Conservation (phyloP, 306 rosid genomes). For the Sechiopsis laciniata region DNA sequence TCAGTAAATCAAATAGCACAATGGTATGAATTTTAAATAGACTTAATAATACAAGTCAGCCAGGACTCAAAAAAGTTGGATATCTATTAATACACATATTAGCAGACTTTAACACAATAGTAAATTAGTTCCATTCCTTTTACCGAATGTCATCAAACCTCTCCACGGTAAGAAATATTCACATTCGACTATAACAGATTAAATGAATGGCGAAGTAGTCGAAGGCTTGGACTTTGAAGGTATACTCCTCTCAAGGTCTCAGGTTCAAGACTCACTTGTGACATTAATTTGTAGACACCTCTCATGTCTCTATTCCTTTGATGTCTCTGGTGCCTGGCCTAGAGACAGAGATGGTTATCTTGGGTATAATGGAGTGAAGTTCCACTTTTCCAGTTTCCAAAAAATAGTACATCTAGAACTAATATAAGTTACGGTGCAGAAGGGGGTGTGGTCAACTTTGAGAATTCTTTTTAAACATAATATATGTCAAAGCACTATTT, state of each 20-base stretch:
- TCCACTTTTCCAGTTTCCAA: too few relatives aligned
- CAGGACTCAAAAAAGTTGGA: background rate
- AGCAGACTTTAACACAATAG: background rate
- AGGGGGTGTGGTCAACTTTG: background rate
- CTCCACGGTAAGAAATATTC: background rate
- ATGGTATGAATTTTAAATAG: background rate
- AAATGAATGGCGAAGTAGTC: too few relatives aligned
- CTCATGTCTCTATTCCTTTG: too few relatives aligned
- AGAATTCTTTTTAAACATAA: background rate
- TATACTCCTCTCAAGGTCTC: too few relatives aligned
- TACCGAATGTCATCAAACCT: background rate
- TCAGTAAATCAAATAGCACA: constrained; percentile 3
- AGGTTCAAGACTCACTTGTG: too few relatives aligned
- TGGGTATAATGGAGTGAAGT: too few relatives aligned
- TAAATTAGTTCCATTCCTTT: background rate
- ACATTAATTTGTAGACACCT: too few relatives aligned
- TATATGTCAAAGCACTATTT: constrained; percentile 5
- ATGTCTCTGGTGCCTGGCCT: too few relatives aligned
- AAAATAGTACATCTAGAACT: background rate
- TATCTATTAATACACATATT: background rate
- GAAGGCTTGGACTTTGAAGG: too few relatives aligned
- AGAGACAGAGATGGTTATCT: too few relatives aligned
- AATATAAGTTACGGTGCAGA: background rate
- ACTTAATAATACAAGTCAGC: constrained; percentile 5
- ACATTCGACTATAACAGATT: background rate